A percentile compares a stretch with the other conserved stretches of the same genome.
These are phyloP conservation scores for Striga asiatica DNA, from an alignment of 257 asterid species.

Conservation along the genomic window DNA sequence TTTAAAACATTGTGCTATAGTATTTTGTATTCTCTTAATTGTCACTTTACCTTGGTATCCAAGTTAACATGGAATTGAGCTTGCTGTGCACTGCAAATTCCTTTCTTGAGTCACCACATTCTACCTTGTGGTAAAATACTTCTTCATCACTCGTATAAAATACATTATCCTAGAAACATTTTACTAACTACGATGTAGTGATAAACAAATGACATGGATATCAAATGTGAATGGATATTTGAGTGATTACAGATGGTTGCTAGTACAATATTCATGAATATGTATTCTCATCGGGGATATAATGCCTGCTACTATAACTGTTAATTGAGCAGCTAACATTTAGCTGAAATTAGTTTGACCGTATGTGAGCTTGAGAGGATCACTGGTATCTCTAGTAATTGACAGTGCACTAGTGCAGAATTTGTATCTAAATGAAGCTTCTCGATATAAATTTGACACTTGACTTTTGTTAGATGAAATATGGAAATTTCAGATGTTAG, in stretches of 20 bases:
- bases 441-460: background rate
- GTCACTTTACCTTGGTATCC: background rate
- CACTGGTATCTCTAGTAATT: background rate
- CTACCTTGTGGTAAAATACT: background rate
- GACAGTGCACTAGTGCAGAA: background rate
- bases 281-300: background rate
- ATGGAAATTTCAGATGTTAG: background rate
- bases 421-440: background rate
- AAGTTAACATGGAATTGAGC: background rate
- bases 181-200: background rate
- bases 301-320: background rate
- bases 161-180: background rate
- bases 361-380: background rate
- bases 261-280: background rate
- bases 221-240: background rate
- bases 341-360: background rate
- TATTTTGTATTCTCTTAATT: conserved; percentile 11
- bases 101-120: conserved; percentile 1
- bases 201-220: background rate
- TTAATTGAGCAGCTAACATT: background rate
- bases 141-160: background rate
- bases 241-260: background rate
- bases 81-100: background rate
- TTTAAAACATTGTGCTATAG: background rate
- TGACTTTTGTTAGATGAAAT: background rate